Evolutionary conservation across 2,329 filamentous ascomycete species (phyloP), one percentile per base, ranked within the genome.

Genomic region (Coniella vitis): DNA sequence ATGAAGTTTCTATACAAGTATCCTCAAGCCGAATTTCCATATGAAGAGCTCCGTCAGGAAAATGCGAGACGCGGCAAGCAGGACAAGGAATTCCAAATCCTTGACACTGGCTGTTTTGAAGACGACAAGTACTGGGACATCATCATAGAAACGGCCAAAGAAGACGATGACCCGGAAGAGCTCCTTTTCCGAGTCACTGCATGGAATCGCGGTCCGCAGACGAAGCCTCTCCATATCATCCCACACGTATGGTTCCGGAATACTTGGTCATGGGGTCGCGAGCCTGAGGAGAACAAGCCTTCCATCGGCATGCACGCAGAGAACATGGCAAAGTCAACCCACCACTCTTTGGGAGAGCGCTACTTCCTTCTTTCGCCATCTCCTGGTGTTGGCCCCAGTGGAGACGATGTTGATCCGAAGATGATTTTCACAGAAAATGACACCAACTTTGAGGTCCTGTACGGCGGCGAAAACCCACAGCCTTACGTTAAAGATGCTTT

Each of bases 1-100:
- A 97, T 97, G 91, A 97, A 97, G 68, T 94, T 84, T 63, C 83
- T 97, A 57, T 97, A 97, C 79, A 97, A 97, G 69, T 94, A 96
- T 60, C 93, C 93, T 1, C 91, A 97, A 69, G 79, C 78, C 60
- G 82, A 84, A 55, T 97, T 97, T 61, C 93, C 91, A 2, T 97
- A 97, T 72, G 78, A 96, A 65, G 83, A 95, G 56, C 74, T 97
- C 40, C 72, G 94, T 56, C 74, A 87, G 55, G 88, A 94, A 62
- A 97, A 95, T 63, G 90, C 83, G 38, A 79, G 75, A 57, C 81
- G 90, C 56, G 76, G 78, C 48, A 87, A 84, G 65, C 65, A 82
- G 58, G 90, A 96, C 55, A 79, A 79, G 41, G 91, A 97, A 64
- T 97, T 95, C 69, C 91, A 96, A 65, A 80, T 97, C 48, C 76